Evolutionary conservation across 768 basidiomycete genomes (phyloP).

Genomic region (Leccinum ochraceum): DNA sequence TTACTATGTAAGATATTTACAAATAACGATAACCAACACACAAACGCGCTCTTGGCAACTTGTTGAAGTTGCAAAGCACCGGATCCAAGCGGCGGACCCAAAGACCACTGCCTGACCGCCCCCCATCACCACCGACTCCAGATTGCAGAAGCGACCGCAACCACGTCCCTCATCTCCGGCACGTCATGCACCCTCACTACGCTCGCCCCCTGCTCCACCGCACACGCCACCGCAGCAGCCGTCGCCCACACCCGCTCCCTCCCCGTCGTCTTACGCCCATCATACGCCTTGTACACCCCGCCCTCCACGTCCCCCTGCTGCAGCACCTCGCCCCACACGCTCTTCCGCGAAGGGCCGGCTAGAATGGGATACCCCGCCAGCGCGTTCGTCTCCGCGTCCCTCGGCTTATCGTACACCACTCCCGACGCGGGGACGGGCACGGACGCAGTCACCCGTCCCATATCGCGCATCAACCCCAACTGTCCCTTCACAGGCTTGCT

Average conservation of each 20-base stretch:
- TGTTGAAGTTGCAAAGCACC: not conserved
- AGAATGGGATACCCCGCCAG: conserved; percentile 64
- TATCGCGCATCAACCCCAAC: conserved; percentile 60
- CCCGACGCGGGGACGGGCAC: not conserved
- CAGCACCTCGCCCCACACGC: conserved; percentile 74
- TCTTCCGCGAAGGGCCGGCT: conserved; percentile 82
- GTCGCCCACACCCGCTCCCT: conserved; percentile 79
- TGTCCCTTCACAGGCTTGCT: conserved; percentile 84
- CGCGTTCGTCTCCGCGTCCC: conserved; percentile 42
- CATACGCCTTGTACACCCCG: conserved; percentile 24
- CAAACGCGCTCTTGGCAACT: not conserved
- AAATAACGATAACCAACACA: not conserved
- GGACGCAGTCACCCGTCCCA: conserved; percentile 43
- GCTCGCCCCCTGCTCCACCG: conserved; percentile 69
- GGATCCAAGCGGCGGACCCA: no score
- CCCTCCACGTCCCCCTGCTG: conserved; percentile 41
- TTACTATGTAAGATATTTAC: not conserved
- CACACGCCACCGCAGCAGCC: conserved; percentile 70
- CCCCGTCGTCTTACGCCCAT: conserved; percentile 57
- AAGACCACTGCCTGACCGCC: no score
- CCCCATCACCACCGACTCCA: conserved; percentile 35
- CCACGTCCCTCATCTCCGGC: conserved; percentile 69
- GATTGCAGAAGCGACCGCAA: conserved; percentile 64
- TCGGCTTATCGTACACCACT: not conserved
- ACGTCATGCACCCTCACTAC: conserved; percentile 86